Percentiles rank a stretch among this genome's conserved stretches.
These are phyloP conservation scores for Grosmannia clavigera DNA, from an alignment of 2,329 filamentous ascomycete genomes.

Conservation along the genomic window DNA sequence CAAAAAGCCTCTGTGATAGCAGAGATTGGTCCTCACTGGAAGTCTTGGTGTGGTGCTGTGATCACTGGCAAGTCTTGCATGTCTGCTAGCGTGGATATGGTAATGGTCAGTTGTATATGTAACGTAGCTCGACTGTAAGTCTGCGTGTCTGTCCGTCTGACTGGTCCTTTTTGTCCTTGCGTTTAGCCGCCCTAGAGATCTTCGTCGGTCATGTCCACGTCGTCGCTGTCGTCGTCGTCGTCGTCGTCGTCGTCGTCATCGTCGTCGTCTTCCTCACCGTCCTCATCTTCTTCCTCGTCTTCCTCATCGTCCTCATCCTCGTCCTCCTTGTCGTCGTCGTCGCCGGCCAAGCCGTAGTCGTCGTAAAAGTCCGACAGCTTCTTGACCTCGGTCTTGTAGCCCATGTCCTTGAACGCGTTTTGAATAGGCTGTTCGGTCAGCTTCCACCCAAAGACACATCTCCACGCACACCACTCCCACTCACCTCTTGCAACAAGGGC, in stretches of 20 bases:
- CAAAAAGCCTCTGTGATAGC: no score
- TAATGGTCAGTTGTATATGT: no score
- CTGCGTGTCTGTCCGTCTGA: no score
- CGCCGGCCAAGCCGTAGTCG: conserved; percentile 68
- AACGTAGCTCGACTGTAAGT: background rate
- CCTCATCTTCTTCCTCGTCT: conserved; percentile 37
- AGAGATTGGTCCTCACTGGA: no score
- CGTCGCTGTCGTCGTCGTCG: conserved; percentile 9
- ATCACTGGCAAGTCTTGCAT: no score
- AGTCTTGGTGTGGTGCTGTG: no score
- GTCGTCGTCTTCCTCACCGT: conserved; percentile 22
- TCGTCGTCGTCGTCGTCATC: conserved; percentile 34
- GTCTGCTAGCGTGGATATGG: no score
- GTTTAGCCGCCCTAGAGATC: no score
- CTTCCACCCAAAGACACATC: no score
- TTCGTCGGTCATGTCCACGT: background rate
- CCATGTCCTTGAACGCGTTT: conserved; percentile 58
- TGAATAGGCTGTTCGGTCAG: conserved; percentile 49
- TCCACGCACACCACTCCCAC: conserved; percentile 18
- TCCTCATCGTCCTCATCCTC: conserved; percentile 48
- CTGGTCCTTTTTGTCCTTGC: no score
- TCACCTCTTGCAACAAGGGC: conserved; percentile 71
- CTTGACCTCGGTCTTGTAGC: conserved; percentile 67
- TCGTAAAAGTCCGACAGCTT: conserved; percentile 73
- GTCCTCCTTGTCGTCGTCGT: conserved; percentile 48